Percentiles rank a stretch among this genome's conserved stretches.
These are phyloP conservation scores for Boletus barrowsii DNA, from an alignment of 768 basidiomycete species.

Conservation along the genomic window DNA sequence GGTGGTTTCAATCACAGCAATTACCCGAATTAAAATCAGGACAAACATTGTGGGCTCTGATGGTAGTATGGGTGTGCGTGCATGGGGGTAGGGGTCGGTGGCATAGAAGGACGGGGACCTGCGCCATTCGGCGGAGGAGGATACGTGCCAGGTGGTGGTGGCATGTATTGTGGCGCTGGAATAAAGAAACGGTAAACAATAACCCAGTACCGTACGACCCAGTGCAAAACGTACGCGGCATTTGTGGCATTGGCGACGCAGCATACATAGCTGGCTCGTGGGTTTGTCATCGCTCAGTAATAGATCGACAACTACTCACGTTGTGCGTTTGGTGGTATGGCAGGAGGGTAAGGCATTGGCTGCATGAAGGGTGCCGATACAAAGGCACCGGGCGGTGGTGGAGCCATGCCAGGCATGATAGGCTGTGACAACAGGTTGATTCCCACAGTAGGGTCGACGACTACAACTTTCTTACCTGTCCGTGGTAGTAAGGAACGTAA, in stretches of 20 bases:
- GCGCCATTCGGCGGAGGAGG: slow-evolving; percentile 76
- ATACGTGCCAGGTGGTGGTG: slow-evolving; percentile 70
- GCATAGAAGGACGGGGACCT: slow-evolving; percentile 82
- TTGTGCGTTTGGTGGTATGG: slow-evolving; percentile 75
- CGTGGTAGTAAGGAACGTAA: slow-evolving; percentile 81
- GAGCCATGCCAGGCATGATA: slow-evolving; percentile 84
- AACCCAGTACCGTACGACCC: neutral
- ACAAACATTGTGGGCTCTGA: slow-evolving; percentile 82
- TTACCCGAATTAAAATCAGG: slow-evolving; percentile 14
- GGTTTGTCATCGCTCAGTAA: slow-evolving; percentile 2
- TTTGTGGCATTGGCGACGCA: slow-evolving; percentile 78
- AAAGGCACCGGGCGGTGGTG: slow-evolving; percentile 76
- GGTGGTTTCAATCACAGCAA: slow-evolving; percentile 27
- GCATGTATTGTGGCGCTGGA: slow-evolving; percentile 76
- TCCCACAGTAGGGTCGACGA: neutral
- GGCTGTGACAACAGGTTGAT: slow-evolving; percentile 39
- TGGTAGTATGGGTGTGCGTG: slow-evolving; percentile 88
- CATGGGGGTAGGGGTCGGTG: slow-evolving; percentile 84
- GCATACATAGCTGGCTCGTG: slow-evolving; percentile 67
- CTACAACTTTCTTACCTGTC: slow-evolving; percentile 47
- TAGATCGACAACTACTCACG: slow-evolving; percentile 16
- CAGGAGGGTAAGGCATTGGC: slow-evolving; percentile 78
- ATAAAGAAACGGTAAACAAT: slow-evolving; percentile 5
- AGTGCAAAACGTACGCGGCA: slow-evolving; percentile 66
- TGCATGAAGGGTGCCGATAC: slow-evolving; percentile 83